A percentile compares a stretch with the other conserved stretches of the same genome.
Conservation (phyloP, 371 early-diverging fungal genomes). For the Apophysomyces trapeziformis region DNA sequence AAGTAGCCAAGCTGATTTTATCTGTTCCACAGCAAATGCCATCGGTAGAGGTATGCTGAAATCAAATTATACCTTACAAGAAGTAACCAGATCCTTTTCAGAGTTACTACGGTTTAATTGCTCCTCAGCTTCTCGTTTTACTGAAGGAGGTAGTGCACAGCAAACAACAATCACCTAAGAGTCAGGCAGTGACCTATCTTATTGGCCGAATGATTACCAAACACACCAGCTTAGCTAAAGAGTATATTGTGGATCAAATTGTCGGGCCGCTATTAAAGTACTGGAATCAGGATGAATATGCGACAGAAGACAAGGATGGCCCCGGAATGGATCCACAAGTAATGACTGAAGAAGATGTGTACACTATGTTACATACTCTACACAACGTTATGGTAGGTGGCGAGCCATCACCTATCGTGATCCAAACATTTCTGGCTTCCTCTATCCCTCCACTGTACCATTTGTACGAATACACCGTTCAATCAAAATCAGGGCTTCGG, state of each 20-base stretch:
- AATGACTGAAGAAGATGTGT: conserved; percentile 48
- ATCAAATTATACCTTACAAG: no score
- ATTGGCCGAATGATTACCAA: conserved; percentile 57
- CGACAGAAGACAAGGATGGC: conserved; percentile 9
- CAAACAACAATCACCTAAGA: conserved; percentile 26
- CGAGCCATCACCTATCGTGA: conserved; percentile 66
- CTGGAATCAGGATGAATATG: conserved; percentile 31
- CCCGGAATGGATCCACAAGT: conserved; percentile 36
- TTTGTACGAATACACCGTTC: conserved; percentile 59
- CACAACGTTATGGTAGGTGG: conserved; percentile 65
- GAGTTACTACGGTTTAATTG: conserved; percentile 60
- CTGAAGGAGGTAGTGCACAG: conserved; percentile 20
- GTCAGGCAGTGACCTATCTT: conserved; percentile 61
- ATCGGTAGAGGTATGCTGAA: conserved; percentile 49
- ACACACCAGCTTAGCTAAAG: conserved; percentile 52
- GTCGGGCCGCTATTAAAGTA: conserved; percentile 45
- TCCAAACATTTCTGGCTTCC: conserved; percentile 55
- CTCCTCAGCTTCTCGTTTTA: conserved; percentile 55
- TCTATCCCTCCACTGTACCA: conserved; percentile 63
- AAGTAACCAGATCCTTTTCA: background rate
- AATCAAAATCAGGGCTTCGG: conserved; percentile 54
- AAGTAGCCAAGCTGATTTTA: conserved; percentile 62
- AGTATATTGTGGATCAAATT: conserved; percentile 54
- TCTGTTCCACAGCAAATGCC: conserved; percentile 69
- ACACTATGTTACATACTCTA: conserved; percentile 44